Conservation (phyloP, 2,329 filamentous ascomycete genomes). For the Apiospora saccharicola region DNA sequence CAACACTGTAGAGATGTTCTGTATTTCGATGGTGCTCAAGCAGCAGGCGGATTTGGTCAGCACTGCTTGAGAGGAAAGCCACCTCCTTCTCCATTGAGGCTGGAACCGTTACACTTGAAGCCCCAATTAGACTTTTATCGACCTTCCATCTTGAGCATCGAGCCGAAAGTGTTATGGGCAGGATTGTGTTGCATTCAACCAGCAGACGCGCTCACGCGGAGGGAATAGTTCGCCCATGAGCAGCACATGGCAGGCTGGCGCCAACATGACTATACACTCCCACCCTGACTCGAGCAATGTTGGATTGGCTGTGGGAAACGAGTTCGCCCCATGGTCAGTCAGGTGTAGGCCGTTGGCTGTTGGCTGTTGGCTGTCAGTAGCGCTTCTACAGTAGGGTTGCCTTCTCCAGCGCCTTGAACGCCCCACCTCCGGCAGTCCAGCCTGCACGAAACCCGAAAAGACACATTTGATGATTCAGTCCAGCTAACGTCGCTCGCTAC, state of each 20-base stretch:
- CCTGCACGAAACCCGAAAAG: not conserved
- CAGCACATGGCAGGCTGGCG: not conserved
- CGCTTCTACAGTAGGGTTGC: not conserved
- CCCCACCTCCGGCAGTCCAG: not conserved
- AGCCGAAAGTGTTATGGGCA: not conserved
- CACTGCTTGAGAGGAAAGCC: not conserved
- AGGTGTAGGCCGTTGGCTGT: not conserved
- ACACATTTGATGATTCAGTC: conserved; percentile 2
- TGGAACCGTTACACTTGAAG: not conserved
- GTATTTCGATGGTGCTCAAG: too few relatives aligned
- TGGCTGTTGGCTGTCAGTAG: not conserved
- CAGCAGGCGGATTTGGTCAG: too few relatives aligned
- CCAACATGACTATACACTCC: not conserved
- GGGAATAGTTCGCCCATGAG: not conserved
- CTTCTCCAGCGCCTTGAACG: not conserved
- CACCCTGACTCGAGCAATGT: not conserved
- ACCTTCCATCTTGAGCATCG: conserved; percentile 9
- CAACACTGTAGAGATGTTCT: too few relatives aligned
- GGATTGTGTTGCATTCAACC: not conserved
- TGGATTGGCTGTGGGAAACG: not conserved
- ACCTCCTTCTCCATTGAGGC: not conserved
- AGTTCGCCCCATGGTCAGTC: not conserved
- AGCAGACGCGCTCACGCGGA: conserved; percentile 15
- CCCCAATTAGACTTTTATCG: not conserved
- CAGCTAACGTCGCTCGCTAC: not conserved